A percentile compares a stretch with the other conserved stretches of the same genome.
Conservation (phyloP, 345 rosid genomes). For the Eucalyptus marginata region DNA sequence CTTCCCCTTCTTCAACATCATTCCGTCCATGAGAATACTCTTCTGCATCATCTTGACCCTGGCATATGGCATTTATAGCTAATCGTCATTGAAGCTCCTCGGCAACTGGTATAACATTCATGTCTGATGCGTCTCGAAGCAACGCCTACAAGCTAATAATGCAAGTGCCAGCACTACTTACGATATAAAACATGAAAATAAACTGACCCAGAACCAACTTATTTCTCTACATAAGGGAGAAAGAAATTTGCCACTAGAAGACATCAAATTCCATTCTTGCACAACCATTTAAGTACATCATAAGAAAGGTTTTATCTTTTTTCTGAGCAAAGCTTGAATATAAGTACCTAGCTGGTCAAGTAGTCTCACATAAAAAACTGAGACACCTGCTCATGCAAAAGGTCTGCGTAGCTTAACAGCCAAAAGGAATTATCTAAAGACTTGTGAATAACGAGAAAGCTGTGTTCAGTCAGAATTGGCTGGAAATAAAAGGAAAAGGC, state of each 20-base stretch:
- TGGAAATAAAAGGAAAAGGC: background rate
- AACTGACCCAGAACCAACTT: background rate
- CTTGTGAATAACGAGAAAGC: background rate
- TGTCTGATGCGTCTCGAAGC: constrained; percentile 75
- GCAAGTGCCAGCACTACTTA: background rate
- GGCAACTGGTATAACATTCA: constrained; percentile 70
- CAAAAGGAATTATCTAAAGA: background rate
- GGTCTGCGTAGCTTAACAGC: background rate
- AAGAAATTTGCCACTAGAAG: background rate
- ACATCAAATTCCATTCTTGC: background rate
- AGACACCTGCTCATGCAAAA: background rate
- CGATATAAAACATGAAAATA: background rate
- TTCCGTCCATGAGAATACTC: constrained; percentile 25
- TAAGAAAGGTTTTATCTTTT: background rate
- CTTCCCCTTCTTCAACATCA: constrained; percentile 67
- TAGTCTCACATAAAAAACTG: background rate
- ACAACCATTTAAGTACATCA: background rate
- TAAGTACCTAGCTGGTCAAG: background rate
- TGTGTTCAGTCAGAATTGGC: background rate
- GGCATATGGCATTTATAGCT: constrained; percentile 20
- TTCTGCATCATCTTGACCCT: constrained; percentile 32
- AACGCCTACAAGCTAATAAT: constrained; percentile 27
- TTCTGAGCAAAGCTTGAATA: background rate
- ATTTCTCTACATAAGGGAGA: background rate
- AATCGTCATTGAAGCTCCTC: constrained; percentile 83